Evolutionary conservation across 441 rosid genomes (phyloP).

Genomic region (Populus hybrid): DNA sequence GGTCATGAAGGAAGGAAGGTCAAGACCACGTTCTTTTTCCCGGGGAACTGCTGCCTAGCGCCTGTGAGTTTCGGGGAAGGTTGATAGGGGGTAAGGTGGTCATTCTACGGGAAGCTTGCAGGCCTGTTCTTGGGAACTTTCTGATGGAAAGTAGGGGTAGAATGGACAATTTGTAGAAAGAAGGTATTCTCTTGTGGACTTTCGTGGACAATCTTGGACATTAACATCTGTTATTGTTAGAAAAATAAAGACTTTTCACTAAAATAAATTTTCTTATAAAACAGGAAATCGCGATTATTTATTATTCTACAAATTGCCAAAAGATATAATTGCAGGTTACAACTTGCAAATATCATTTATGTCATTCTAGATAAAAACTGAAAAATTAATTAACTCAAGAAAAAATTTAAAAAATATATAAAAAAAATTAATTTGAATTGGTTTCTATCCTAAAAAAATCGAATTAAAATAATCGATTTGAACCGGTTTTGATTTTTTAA

Average conservation of each 20-base stretch:
- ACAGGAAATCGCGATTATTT: too few relatives aligned
- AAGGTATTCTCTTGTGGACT: not conserved
- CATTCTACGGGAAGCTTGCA: slow-evolving; percentile 8
- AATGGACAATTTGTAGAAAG: not conserved
- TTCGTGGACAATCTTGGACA: not conserved
- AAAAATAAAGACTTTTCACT: too few relatives aligned
- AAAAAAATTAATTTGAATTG: too few relatives aligned
- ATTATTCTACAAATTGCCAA: too few relatives aligned
- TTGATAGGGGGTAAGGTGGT: slow-evolving; percentile 26
- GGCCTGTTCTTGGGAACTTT: not conserved
- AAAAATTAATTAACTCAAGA: too few relatives aligned
- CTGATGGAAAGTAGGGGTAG: not conserved
- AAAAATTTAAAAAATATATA: too few relatives aligned
- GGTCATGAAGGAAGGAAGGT: slow-evolving; percentile 27
- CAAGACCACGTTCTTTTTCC: slow-evolving; percentile 10
- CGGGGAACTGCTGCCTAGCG: not conserved
- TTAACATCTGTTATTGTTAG: not conserved
- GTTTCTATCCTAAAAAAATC: too few relatives aligned
- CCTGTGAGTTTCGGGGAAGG: slow-evolving; percentile 31
- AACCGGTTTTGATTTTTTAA: too few relatives aligned
- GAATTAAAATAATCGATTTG: too few relatives aligned
- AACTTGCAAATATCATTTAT: not conserved
- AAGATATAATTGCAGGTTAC: not conserved
- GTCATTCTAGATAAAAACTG: too few relatives aligned
- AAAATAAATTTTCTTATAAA: too few relatives aligned